Conservation (phyloP, 208 protist genomes). For the Angomonas ambiguus region DNA sequence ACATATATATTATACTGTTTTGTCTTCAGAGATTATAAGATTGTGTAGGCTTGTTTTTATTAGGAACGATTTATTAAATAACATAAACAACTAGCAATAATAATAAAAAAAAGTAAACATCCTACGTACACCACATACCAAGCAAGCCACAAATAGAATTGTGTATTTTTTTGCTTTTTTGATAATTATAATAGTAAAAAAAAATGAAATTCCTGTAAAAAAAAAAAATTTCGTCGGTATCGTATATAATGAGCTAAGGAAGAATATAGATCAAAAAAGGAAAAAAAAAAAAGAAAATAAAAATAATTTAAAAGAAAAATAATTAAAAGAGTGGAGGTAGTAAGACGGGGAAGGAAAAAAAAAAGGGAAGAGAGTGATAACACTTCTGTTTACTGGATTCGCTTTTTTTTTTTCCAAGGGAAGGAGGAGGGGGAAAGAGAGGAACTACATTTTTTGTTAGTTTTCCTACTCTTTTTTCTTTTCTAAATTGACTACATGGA, state of each 20-base stretch:
- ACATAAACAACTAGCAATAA: background rate
- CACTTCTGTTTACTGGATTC: too few relatives aligned
- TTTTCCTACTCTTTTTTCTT: too few relatives aligned
- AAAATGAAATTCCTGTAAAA: background rate
- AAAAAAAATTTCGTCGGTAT: background rate
- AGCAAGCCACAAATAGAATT: background rate
- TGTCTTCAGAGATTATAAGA: too few relatives aligned
- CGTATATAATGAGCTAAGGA: background rate
- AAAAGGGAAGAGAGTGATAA: too few relatives aligned
- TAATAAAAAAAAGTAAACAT: constrained; percentile 1
- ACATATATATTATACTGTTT: too few relatives aligned
- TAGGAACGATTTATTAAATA: too few relatives aligned
- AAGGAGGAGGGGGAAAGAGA: too few relatives aligned
- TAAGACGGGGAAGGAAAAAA: constrained; percentile 2
- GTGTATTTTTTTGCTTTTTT: background rate
- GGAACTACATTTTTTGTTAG: too few relatives aligned
- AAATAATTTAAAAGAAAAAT: background rate
- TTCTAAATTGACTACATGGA: too few relatives aligned
- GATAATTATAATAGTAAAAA: constrained; percentile 1
- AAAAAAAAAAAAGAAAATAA: constrained; percentile 15
- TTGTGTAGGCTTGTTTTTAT: too few relatives aligned
- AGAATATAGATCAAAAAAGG: background rate
- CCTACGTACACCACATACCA: background rate
- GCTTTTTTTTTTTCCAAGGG: too few relatives aligned
- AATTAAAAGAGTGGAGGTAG: background rate